phyloP scores from a whole-genome alignment of 345 rosid species.

The Litchi chinensis region DNA sequence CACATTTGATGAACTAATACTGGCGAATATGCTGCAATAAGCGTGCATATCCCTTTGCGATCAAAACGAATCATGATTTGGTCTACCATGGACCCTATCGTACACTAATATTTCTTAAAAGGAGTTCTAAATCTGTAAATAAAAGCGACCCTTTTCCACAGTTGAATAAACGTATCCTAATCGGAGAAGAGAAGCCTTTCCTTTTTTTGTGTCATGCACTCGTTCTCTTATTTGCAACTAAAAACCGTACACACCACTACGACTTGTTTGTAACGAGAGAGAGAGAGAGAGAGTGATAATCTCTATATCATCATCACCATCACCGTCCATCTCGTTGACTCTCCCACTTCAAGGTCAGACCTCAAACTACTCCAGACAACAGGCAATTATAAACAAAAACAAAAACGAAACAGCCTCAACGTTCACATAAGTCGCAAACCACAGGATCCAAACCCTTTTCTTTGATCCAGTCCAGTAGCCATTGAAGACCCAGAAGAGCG shows the following conservation, averaged over 20 bases:
- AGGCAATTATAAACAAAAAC: slow-evolving; percentile 6
- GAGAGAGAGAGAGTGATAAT: not conserved
- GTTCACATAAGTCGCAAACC: slow-evolving; percentile 25
- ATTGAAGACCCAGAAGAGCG: slow-evolving; percentile 40
- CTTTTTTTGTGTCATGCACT: not conserved
- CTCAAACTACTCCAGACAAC: not conserved
- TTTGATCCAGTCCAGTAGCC: slow-evolving; percentile 62
- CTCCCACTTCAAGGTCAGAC: slow-evolving; percentile 28
- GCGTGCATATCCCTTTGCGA: too few species aligned
- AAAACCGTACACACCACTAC: not conserved
- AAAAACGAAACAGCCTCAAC: slow-evolving; percentile 16
- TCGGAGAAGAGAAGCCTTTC: not conserved
- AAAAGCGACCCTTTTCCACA: not conserved
- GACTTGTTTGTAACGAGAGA: not conserved
- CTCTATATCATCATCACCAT: slow-evolving; percentile 25
- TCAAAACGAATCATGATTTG: not conserved
- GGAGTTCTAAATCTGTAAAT: not conserved
- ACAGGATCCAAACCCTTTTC: slow-evolving; percentile 33
- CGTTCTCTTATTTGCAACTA: too few species aligned
- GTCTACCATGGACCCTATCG: not conserved
- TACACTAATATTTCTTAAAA: not conserved
- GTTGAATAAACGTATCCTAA: not conserved
- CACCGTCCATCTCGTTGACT: slow-evolving; percentile 50
- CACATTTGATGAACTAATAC: too few species aligned
- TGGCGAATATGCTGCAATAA: too few species aligned